These are phyloP conservation scores for Byssothecium circinans DNA, from an alignment of 2,329 filamentous ascomycete species.

Conservation along the genomic window DNA sequence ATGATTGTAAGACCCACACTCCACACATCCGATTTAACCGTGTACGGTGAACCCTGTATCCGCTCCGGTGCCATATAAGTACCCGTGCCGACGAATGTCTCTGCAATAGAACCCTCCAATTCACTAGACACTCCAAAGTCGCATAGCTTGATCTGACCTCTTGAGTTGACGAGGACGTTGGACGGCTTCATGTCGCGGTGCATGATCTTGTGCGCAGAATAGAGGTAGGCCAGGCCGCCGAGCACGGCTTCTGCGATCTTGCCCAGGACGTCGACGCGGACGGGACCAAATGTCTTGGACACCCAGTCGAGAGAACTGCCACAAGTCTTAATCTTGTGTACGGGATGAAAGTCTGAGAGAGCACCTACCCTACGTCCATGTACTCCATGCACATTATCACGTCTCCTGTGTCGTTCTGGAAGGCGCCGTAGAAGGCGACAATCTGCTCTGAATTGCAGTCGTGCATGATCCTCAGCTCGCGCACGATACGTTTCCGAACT, in stretches of 20 bases:
- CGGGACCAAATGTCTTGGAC: conserved; percentile 90
- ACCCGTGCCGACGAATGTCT: conserved; percentile 97
- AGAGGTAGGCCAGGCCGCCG: conserved; percentile 91
- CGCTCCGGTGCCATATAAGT: conserved; percentile 99
- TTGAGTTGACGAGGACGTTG: conserved; percentile 94
- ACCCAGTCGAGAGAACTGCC: conserved; percentile 86
- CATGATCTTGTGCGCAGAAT: conserved; percentile 96
- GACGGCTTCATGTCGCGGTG: conserved; percentile 98
- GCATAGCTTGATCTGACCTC: conserved; percentile 92
- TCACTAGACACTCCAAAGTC: conserved; percentile 99
- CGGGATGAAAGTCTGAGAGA: conserved; percentile 2
- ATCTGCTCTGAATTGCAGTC: conserved; percentile 97
- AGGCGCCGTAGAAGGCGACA: conserved; percentile 96
- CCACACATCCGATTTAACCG: conserved; percentile 98
- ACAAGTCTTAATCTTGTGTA: conserved; percentile 15
- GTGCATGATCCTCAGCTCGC: conserved; percentile 97
- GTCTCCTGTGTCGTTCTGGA: conserved; percentile 93
- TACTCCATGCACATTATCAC: conserved; percentile 99
- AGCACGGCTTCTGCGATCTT: conserved; percentile 97
- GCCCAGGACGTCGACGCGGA: conserved; percentile 92
- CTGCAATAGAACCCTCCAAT: conserved; percentile 94
- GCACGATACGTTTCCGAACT: conserved; percentile 93
- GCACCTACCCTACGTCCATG: conserved; percentile 92
- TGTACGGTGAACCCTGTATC: conserved; percentile 96
- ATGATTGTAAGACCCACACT: conserved; percentile 94